phyloP scores from a whole-genome alignment of 1,284 basidiomycete genomes.

The Apiotrichum akiyoshidainum region DNA sequence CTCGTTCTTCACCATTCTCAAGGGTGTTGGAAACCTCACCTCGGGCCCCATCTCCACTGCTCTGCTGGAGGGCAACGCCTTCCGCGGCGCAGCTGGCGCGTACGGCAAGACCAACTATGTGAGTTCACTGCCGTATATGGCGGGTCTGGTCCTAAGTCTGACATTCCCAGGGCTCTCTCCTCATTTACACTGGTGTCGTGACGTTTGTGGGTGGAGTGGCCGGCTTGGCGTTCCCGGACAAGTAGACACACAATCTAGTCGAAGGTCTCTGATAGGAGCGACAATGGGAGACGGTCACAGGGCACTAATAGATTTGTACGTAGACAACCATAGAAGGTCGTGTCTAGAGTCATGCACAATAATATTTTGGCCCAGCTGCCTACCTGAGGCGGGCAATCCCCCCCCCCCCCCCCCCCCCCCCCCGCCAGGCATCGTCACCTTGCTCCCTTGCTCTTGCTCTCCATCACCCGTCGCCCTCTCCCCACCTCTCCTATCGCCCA shows the following conservation, averaged over 20 bases:
- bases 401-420: no score
- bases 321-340: no score
- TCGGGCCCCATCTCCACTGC: conserved; percentile 44
- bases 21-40: conserved; percentile 48
- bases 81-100: conserved; percentile 37
- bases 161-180: conserved; percentile 34
- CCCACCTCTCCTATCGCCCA: no score
- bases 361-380: no score
- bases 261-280: no score
- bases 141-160: neutral
- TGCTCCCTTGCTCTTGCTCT: no score
- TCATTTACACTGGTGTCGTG: conserved; percentile 33
- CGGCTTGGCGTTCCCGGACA: conserved; percentile 19
- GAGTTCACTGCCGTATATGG: neutral
- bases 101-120: conserved; percentile 34
- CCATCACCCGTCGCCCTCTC: no score
- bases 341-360: no score
- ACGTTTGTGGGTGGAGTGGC: conserved; percentile 23
- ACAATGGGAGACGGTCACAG: no score
- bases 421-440: no score
- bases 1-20: conserved; percentile 41
- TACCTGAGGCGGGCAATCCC: no score
- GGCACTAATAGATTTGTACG: no score
- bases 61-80: conserved; percentile 26
- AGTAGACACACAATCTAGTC: neutral